These are phyloP conservation scores for Ambrosia artemisiifolia DNA, from an alignment of 129 eudicot species.

Conservation along the genomic window DNA sequence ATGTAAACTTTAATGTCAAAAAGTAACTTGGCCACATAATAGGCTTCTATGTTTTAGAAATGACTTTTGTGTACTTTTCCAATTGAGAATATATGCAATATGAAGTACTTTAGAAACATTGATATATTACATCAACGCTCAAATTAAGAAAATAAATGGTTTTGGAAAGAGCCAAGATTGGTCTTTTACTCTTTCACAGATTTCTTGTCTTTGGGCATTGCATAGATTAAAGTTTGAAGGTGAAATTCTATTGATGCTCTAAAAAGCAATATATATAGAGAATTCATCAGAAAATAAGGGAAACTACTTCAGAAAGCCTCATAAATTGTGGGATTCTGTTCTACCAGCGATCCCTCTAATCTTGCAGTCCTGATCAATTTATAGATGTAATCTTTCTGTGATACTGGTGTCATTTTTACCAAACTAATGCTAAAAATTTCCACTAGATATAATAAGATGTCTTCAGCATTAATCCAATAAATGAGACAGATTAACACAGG, in stretches of 20 bases:
- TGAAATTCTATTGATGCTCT: background rate
- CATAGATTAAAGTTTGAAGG: background rate
- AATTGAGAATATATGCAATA: background rate
- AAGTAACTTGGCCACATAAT: background rate
- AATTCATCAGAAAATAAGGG: background rate
- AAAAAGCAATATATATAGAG: background rate
- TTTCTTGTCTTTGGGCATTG: background rate
- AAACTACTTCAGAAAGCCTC: background rate
- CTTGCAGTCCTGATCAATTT: too few species aligned
- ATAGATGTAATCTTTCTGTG: background rate
- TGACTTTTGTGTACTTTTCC: background rate
- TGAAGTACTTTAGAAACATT: background rate
- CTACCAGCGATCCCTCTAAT: too few species aligned
- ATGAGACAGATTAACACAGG: constrained; percentile 5
- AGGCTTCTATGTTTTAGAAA: background rate
- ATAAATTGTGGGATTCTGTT: background rate
- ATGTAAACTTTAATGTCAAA: background rate
- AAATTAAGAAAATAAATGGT: background rate
- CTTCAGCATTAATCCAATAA: constrained; percentile 1
- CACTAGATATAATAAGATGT: background rate
- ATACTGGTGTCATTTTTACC: background rate
- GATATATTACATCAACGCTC: background rate
- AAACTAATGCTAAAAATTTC: background rate
- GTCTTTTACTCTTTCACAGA: background rate
- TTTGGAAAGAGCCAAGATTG: background rate